These are phyloP conservation scores for Pythium periplocum DNA, from an alignment of 352 stramenopile species.

Conservation along the genomic window DNA sequence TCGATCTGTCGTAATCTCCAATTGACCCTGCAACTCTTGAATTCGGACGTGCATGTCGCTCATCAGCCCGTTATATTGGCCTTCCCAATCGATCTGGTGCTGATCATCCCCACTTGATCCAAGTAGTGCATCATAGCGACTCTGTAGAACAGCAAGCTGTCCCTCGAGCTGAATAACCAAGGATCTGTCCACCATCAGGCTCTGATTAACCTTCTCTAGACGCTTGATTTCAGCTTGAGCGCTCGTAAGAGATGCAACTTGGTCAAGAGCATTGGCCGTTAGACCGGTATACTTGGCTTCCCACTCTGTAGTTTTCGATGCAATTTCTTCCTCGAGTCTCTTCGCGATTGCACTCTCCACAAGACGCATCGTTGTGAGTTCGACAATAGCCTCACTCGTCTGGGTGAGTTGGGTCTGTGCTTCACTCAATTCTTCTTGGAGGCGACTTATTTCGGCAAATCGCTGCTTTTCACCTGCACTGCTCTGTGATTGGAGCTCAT, in stretches of 20 bases:
- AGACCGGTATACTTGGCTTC: no score
- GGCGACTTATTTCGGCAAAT: no score
- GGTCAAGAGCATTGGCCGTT: background rate
- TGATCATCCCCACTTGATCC: constrained; percentile 7
- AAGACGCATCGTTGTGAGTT: constrained; percentile 6
- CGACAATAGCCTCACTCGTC: constrained; percentile 2
- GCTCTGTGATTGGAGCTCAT: no score
- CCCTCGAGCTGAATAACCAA: constrained; percentile 1
- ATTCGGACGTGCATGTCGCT: constrained; percentile 20
- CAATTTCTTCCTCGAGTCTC: background rate
- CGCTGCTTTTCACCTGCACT: no score
- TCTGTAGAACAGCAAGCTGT: constrained; percentile 1
- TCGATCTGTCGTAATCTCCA: constrained; percentile 11
- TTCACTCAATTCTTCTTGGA: no score
- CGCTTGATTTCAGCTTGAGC: background rate
- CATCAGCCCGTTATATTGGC: constrained; percentile 19
- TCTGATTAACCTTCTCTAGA: background rate
- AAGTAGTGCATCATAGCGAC: constrained; percentile 10
- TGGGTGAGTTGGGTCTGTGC: background rate
- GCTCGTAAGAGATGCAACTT: constrained; percentile 1
- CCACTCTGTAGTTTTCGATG: background rate
- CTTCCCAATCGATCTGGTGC: constrained; percentile 11
- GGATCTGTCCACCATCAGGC: background rate
- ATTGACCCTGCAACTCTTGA: constrained; percentile 18
- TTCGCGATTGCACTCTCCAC: constrained; percentile 9